phyloP scores from a whole-genome alignment of 345 rosid genomes.

The Schrenkiella parvula region DNA sequence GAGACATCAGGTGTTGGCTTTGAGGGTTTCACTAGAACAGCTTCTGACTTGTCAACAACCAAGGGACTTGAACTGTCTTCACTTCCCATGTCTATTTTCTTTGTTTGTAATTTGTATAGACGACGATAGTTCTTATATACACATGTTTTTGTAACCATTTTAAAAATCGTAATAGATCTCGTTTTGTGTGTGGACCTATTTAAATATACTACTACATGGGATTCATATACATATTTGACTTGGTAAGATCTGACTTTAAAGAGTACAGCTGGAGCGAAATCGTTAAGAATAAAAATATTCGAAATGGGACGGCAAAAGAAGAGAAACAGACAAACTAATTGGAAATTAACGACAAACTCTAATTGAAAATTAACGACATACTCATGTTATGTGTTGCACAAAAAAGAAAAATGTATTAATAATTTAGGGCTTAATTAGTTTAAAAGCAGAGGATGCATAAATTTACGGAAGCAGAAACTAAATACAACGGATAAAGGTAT shows the following conservation, averaged over 20 bases:
- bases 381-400: too few species aligned
- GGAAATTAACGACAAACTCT: too few species aligned
- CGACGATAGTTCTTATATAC: background rate
- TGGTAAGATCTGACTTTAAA: background rate
- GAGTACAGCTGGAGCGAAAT: background rate
- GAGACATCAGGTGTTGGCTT: constrained; percentile 38
- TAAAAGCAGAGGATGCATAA: too few species aligned
- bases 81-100: background rate
- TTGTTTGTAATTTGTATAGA: background rate
- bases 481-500: too few species aligned
- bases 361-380: too few species aligned
- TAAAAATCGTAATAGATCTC: background rate
- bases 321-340: too few species aligned
- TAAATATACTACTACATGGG: background rate
- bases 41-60: constrained; percentile 9
- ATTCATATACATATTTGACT: background rate
- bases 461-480: too few species aligned
- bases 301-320: too few species aligned
- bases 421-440: too few species aligned
- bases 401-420: too few species aligned
- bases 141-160: background rate
- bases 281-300: too few species aligned
- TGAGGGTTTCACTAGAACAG: constrained; percentile 41
- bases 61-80: background rate
- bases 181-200: background rate